A percentile compares a stretch with the other conserved stretches of the same genome.
Evolutionary conservation across 2,329 filamentous ascomycete species (phyloP).

Genomic region (Byssochlamys sp.): DNA sequence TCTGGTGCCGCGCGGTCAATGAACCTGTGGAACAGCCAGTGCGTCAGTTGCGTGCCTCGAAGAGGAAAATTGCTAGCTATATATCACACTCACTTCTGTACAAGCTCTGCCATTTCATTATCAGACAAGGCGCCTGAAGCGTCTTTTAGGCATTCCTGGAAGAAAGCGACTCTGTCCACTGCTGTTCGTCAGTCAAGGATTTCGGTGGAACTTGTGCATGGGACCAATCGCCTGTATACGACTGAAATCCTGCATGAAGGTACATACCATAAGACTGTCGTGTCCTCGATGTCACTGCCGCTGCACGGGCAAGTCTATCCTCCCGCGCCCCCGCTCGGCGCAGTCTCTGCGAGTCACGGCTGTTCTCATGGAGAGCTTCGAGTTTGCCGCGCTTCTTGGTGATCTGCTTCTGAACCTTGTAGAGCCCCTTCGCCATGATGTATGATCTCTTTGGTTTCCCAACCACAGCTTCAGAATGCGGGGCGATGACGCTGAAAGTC

Average conservation of each 20-base stretch:
- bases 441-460: neutral
- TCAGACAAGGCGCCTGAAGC: conserved; percentile 24
- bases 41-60: neutral
- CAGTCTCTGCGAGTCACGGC: conserved; percentile 72
- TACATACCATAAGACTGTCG: conserved; percentile 62
- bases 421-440: conserved; percentile 63
- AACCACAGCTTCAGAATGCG: neutral
- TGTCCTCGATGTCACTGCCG: conserved; percentile 58
- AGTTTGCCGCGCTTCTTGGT: conserved; percentile 73
- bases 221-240: neutral
- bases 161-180: conserved; percentile 62
- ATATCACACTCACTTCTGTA: conserved; percentile 46
- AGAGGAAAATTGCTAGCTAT: neutral
- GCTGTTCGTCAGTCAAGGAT: conserved; percentile 3
- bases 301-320: conserved; percentile 66
- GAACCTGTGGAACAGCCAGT: conserved; percentile 17
- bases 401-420: conserved; percentile 82
- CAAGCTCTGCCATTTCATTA: conserved; percentile 38
- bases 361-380: conserved; percentile 73
- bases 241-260: neutral
- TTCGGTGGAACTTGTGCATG: neutral
- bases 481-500: neutral
- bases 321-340: conserved; percentile 72
- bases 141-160: conserved; percentile 53
- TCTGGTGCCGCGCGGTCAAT: conserved; percentile 27